Evolutionary conservation across 2,329 filamentous ascomycete genomes (phyloP).

Genomic region (Trichoderma atroviride): DNA sequence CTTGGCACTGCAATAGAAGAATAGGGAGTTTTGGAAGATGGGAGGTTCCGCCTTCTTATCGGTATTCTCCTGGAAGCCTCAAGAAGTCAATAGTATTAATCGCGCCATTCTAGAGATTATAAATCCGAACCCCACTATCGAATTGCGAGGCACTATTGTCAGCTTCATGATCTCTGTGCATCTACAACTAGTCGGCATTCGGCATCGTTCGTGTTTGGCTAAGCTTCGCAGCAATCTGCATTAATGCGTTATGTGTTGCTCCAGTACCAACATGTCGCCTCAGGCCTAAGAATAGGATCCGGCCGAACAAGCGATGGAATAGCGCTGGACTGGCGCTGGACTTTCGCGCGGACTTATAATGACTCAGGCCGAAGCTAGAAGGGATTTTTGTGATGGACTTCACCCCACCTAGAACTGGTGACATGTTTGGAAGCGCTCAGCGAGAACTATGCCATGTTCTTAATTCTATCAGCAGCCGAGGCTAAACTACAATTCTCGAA

Average conservation of each 20-base stretch:
- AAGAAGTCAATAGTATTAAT: not conserved
- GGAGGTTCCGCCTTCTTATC: not conserved
- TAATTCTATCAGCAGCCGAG: not conserved
- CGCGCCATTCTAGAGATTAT: conserved; percentile 15
- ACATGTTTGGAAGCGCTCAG: not conserved
- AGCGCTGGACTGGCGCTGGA: not conserved
- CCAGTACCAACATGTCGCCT: too few relatives aligned
- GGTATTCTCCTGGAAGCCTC: not conserved
- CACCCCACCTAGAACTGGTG: not conserved
- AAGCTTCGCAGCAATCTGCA: not conserved
- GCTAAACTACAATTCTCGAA: not conserved
- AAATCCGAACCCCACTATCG: conserved; percentile 7
- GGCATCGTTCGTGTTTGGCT: not conserved
- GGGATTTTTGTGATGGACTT: not conserved
- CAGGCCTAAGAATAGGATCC: not conserved
- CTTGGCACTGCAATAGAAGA: not conserved
- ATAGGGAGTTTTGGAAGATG: not conserved
- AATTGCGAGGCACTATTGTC: not conserved
- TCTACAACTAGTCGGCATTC: not conserved
- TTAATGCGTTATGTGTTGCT: not conserved
- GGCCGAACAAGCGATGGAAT: not conserved
- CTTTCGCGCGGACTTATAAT: not conserved
- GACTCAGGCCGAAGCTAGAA: not conserved
- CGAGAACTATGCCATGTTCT: not conserved
- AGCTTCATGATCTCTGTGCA: not conserved